phyloP scores from a whole-genome alignment of 2,329 filamentous ascomycete species.

The Ceratocystis albifundus region DNA sequence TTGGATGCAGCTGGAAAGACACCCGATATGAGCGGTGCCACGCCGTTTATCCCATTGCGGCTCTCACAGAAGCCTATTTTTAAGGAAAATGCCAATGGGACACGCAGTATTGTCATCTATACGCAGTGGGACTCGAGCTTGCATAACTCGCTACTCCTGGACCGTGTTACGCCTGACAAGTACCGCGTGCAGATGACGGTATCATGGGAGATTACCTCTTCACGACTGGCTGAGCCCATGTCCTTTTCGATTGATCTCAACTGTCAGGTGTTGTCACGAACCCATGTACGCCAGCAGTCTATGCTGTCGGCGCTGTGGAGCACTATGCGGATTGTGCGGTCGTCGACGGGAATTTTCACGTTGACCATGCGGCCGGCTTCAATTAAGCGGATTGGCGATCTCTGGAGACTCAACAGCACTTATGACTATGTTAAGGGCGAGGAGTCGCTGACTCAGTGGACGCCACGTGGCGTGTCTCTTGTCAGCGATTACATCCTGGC shows the following conservation, averaged over 20 bases:
- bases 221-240: conserved; percentile 78
- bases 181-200: conserved; percentile 82
- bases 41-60: conserved; percentile 57
- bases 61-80: conserved; percentile 67
- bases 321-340: conserved; percentile 72
- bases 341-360: conserved; percentile 75
- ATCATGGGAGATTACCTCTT: conserved; percentile 73
- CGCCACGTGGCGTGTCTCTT: conserved; percentile 76
- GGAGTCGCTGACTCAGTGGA: conserved; percentile 74
- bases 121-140: conserved; percentile 95
- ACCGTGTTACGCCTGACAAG: conserved; percentile 84
- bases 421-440: conserved; percentile 96
- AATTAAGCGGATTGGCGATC: conserved; percentile 79
- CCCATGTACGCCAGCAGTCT: conserved; percentile 73
- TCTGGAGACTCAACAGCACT: conserved; percentile 93
- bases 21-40: conserved; percentile 61
- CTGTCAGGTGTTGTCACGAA: conserved; percentile 71
- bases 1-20: conserved; percentile 77
- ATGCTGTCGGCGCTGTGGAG: conserved; percentile 83
- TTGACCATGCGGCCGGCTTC: conserved; percentile 76
- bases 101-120: conserved; percentile 71
- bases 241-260: conserved; percentile 70
- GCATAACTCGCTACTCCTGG: conserved; percentile 84
- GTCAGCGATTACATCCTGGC: conserved; percentile 76
- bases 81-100: conserved; percentile 80